Conservation (phyloP, 2,329 filamentous ascomycete species). For the Lachnellula cervina region DNA sequence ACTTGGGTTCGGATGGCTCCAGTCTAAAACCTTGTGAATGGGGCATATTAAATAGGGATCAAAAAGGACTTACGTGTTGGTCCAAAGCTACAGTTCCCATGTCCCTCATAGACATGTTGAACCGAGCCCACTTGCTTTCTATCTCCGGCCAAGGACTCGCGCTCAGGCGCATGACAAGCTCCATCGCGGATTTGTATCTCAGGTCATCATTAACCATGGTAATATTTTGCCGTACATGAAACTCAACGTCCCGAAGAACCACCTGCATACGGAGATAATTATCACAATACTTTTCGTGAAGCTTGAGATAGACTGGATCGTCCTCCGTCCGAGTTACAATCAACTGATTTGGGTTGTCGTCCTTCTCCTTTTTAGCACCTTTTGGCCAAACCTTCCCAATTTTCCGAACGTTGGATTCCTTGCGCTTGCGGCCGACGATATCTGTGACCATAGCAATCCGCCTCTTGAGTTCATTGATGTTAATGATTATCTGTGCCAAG, state of each 20-base stretch:
- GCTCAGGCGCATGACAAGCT: slow-evolving; percentile 74
- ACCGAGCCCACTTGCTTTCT: slow-evolving; percentile 90
- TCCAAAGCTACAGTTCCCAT: slow-evolving; percentile 78
- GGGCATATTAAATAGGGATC: background rate
- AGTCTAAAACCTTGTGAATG: slow-evolving; percentile 37
- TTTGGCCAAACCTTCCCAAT: background rate
- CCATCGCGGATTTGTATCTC: slow-evolving; percentile 74
- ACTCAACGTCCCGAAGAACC: slow-evolving; percentile 81
- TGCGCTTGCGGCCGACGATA: slow-evolving; percentile 74
- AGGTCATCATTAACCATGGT: slow-evolving; percentile 78
- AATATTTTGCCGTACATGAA: slow-evolving; percentile 77
- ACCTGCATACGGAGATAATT: slow-evolving; percentile 91
- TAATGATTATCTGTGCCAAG: slow-evolving; percentile 64
- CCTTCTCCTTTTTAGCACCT: slow-evolving; percentile 43
- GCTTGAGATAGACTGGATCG: slow-evolving; percentile 73
- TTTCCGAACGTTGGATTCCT: slow-evolving; percentile 75
- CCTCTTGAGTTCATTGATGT: slow-evolving; percentile 95
- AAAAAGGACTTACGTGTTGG: slow-evolving; percentile 62
- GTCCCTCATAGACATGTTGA: slow-evolving; percentile 82
- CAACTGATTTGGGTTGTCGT: slow-evolving; percentile 70
- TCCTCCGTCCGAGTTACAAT: slow-evolving; percentile 41
- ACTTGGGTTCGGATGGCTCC: slow-evolving; percentile 72
- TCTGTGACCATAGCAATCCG: slow-evolving; percentile 89
- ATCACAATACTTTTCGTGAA: slow-evolving; percentile 83
- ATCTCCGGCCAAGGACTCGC: slow-evolving; percentile 75